These are phyloP conservation scores for Neurospora discreta DNA, from an alignment of 495 filamentous ascomycete genomes.

Conservation along the genomic window DNA sequence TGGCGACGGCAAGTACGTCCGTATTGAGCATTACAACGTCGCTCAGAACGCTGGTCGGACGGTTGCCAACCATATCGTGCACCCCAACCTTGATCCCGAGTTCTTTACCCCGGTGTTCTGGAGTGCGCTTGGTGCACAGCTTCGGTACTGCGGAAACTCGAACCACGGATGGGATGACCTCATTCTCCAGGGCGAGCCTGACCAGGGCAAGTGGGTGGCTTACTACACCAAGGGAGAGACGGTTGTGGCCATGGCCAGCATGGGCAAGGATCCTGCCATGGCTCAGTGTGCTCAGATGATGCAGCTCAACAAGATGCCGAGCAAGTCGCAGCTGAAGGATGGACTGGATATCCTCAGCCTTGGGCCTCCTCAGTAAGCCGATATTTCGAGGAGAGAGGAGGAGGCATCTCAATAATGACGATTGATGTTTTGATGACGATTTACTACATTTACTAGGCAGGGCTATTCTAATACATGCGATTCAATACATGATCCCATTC, in stretches of 20 bases:
- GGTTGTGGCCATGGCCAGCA: constrained; percentile 84
- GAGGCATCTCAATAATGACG: not conserved
- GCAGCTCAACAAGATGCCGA: constrained; percentile 69
- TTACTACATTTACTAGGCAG: not conserved
- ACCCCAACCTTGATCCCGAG: constrained; percentile 47
- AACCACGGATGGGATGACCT: constrained; percentile 73
- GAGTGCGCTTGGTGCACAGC: constrained; percentile 79
- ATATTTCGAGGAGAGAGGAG: not conserved
- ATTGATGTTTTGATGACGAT: not conserved
- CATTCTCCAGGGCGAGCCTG: constrained; percentile 62
- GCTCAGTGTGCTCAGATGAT: constrained; percentile 75
- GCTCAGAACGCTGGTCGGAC: constrained; percentile 82
- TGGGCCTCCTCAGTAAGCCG: constrained; percentile 24
- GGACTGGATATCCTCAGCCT: constrained; percentile 63
- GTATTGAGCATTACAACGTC: constrained; percentile 98
- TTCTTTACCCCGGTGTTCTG: constrained; percentile 91
- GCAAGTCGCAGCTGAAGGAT: constrained; percentile 60
- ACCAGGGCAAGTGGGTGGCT: constrained; percentile 74
- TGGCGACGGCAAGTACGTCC: constrained; percentile 50
- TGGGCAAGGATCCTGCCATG: constrained; percentile 86
- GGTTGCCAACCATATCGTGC: constrained; percentile 63
- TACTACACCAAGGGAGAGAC: constrained; percentile 81
- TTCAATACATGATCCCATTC: not conserved
- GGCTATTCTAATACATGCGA: not conserved
- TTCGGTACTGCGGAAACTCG: constrained; percentile 88